Evolutionary conservation across 1,284 basidiomycete genomes (phyloP), one percentile per base, ranked within the genome.

Genomic region (Naganishia sp.): DNA sequence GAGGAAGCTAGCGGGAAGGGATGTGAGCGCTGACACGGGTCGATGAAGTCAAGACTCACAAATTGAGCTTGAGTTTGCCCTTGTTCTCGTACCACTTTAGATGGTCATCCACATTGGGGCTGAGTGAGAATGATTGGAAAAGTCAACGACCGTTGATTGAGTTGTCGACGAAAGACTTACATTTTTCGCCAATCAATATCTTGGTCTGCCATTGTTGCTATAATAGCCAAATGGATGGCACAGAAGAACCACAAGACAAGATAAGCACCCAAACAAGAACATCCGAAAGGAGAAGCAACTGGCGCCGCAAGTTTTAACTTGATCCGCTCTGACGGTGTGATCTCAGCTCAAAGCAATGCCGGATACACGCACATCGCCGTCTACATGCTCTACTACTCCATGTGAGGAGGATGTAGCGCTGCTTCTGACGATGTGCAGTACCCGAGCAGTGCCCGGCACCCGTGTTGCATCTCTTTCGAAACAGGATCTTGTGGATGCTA

Each of bases 301-400:
- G 74, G 78, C 78, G 77, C 77, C 79, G 79, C 79, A 79, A 78
- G 79, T 74, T 78, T 79, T 78, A 79, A 75, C 79, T 78, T 79
- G 79, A 69, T 81, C 79, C 77, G 78, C 79, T 81, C 70, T 52
- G 73, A 80, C 79, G 79, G 79, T 81, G 75, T 81, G 72, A 81
- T 81, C 79, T 80, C 79, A 81, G 79, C 79, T 73, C 75, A 33
- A 63, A 28, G 46, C 64, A 61, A 50, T 61, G 59, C 21, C 59
- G 59, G 42, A 52, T 61, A 61, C 59, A 52, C 42, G 48, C 48
- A 61, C 31, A 15, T 52, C 48, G 59, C 39, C 46, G 25, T 39
- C 28, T 15, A 25, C 57, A 49, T 28, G 36, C 36, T 13, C 10
- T 39, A 13, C 36, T 39, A 39, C 36, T 48, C 23, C 43, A 54